Conservation (phyloP, 257 asterid genomes). For the Gentiana straminea region DNA sequence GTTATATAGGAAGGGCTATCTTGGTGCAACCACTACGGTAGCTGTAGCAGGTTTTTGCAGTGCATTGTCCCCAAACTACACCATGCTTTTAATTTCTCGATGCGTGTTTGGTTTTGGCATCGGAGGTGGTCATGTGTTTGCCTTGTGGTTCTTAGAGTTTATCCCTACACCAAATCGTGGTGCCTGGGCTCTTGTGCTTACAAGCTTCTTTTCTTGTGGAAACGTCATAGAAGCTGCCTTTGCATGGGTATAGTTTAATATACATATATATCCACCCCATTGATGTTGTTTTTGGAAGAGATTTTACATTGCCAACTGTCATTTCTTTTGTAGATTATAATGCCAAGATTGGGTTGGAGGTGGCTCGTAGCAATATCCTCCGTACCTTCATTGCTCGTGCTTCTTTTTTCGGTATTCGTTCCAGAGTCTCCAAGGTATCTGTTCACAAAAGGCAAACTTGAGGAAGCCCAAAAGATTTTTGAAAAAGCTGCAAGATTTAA, state of each 20-base stretch:
- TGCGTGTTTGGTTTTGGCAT: constrained; percentile 36
- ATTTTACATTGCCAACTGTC: too few relatives aligned
- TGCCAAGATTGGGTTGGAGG: constrained; percentile 39
- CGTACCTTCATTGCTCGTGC: constrained; percentile 21
- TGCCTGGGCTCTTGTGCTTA: constrained; percentile 25
- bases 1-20: constrained; percentile 52
- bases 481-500: constrained; percentile 19
- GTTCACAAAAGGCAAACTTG: constrained; percentile 18
- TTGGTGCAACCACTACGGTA: constrained; percentile 35
- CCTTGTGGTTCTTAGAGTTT: constrained; percentile 42
- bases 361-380: constrained; percentile 30
- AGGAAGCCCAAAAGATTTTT: constrained; percentile 18
- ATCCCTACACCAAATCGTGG: constrained; percentile 34
- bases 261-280: too few relatives aligned
- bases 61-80: constrained; percentile 54
- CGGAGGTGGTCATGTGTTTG: constrained; percentile 34
- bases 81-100: constrained; percentile 19
- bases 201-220: constrained; percentile 33
- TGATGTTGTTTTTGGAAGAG: too few relatives aligned
- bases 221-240: constrained; percentile 31
- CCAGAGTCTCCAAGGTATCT: constrained; percentile 32
- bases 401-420: constrained; percentile 13
- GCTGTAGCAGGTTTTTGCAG: constrained; percentile 52
- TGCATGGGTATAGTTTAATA: constrained; percentile 31
- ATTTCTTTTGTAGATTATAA: constrained; percentile 16